A percentile compares a stretch with the other conserved stretches of the same genome.
These are phyloP conservation scores for Phaeotremella skinneri DNA, from an alignment of 768 basidiomycete species.

Conservation along the genomic window DNA sequence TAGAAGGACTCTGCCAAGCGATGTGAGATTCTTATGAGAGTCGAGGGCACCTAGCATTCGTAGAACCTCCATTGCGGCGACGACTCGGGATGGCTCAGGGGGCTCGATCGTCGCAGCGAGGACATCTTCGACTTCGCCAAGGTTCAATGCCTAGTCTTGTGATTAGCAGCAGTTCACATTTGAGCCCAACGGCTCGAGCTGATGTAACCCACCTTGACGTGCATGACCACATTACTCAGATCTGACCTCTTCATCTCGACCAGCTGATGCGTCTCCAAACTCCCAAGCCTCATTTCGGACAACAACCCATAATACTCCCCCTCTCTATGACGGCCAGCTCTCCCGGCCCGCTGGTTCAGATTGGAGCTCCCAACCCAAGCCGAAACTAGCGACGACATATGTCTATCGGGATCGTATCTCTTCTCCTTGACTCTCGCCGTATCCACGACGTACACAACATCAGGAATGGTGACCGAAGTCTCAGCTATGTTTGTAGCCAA, in stretches of 20 bases:
- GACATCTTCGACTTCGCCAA: conserved; percentile 84
- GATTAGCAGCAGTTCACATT: not conserved
- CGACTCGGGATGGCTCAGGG: conserved; percentile 71
- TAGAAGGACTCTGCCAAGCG: conserved; percentile 81
- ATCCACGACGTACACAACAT: conserved; percentile 92
- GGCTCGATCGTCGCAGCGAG: conserved; percentile 82
- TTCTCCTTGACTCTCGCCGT: conserved; percentile 83
- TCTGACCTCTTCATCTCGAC: conserved; percentile 95
- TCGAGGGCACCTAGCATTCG: conserved; percentile 86
- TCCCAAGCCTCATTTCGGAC: conserved; percentile 61
- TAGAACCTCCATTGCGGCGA: conserved; percentile 72
- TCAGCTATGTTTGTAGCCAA: conserved; percentile 94
- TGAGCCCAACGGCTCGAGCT: not conserved
- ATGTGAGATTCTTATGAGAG: conserved; percentile 67
- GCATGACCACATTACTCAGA: conserved; percentile 90
- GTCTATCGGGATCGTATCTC: conserved; percentile 80
- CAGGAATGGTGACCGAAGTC: conserved; percentile 90
- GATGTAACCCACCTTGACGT: conserved; percentile 62
- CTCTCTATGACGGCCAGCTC: conserved; percentile 84
- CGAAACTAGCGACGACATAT: conserved; percentile 81
- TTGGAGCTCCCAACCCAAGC: conserved; percentile 91
- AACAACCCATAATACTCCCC: conserved; percentile 90
- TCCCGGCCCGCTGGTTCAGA: conserved; percentile 83
- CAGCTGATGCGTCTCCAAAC: conserved; percentile 73
- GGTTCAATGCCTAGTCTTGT: conserved; percentile 71